Base-by-base conservation (phyloP, 176 grass and related monocot genomes). In the Ampelocalamus luodianensis region DNA sequence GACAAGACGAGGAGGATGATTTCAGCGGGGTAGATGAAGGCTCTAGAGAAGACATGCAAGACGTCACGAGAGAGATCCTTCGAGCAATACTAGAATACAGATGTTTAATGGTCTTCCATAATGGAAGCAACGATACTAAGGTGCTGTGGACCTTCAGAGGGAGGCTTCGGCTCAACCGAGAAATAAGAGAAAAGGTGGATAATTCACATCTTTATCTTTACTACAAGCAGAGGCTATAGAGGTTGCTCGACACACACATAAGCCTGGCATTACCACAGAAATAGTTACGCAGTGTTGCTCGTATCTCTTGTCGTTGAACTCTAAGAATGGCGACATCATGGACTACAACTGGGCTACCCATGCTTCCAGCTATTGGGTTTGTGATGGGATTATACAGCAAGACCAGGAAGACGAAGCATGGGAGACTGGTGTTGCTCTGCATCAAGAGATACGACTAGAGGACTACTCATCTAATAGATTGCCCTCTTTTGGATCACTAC, bases 31-130 rank as follows among this genome's bases (percentile, higher is more conserved):
- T 74, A 22, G 15, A 5, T 3, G 15, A 54, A 6, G 0, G 9
- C 48, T 53, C 71, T 0, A 53, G 48, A 12, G 8, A 0, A 0
- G 49, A 54, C 16, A 22, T 74, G 5, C 0, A 0, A 1, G 15
- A 29, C 0, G 16, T 54, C 0, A 2, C 0, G 0, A 1, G 0
- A 12, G 73, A 17, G 26, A 74, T 49, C 14, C 0, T 3, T 5
- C 15, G 0, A 0, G 0, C 8, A 0, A 0, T 54, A 13, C 0
- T 0, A 9, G 17, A 0, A 0, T 1, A 20, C 3, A 20, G 0
- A 0, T 51, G 1, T 5, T 2, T 74, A 1, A 15, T 55, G 3
- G 0, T 74, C 0, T 74, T 74, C 0, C 72, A 74, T 3, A 74
- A 74, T 13, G 72, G 72, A 0, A 74, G 72, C 4, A 0, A 22